Conservation (phyloP, 176 grass and related monocot species). For the Areca catechu region DNA sequence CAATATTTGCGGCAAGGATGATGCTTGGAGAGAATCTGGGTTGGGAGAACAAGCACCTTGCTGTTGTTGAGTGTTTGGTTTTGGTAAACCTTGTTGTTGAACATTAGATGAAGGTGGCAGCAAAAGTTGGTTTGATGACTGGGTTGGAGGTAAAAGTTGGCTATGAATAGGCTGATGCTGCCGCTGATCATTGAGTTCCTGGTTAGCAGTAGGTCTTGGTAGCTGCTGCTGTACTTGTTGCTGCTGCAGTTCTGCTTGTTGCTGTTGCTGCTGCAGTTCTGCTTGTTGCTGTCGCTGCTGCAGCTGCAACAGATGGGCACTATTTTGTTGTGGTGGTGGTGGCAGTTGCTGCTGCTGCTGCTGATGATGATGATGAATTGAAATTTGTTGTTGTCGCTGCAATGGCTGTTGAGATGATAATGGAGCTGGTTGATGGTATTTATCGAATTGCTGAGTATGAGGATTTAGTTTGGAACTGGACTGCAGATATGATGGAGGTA, state of each 20-base stretch:
- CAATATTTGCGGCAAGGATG: constrained; percentile 33
- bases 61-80: constrained; percentile 35
- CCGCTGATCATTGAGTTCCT: constrained; percentile 39
- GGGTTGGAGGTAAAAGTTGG: constrained; percentile 43
- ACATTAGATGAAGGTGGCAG: constrained; percentile 63
- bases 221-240: constrained; percentile 21
- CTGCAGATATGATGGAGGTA: constrained; percentile 53
- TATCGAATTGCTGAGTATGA: constrained; percentile 19
- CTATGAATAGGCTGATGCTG: constrained; percentile 34
- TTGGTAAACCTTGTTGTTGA: constrained; percentile 56
- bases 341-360: constrained; percentile 56
- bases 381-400: constrained; percentile 34
- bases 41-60: constrained; percentile 27
- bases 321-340: constrained; percentile 41
- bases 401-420: constrained; percentile 36
- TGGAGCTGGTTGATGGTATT: constrained; percentile 33
- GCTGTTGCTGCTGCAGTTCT: constrained; percentile 44
- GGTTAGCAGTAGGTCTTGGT: constrained; percentile 32
- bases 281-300: constrained; percentile 42
- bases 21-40: constrained; percentile 39
- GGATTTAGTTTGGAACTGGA: constrained; percentile 39
- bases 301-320: constrained; percentile 34
- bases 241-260: constrained; percentile 13
- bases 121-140: constrained; percentile 47
- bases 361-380: constrained; percentile 23